phyloP scores from a whole-genome alignment of 164 flowering plant genomes.

The Nymphaea thermarum region DNA sequence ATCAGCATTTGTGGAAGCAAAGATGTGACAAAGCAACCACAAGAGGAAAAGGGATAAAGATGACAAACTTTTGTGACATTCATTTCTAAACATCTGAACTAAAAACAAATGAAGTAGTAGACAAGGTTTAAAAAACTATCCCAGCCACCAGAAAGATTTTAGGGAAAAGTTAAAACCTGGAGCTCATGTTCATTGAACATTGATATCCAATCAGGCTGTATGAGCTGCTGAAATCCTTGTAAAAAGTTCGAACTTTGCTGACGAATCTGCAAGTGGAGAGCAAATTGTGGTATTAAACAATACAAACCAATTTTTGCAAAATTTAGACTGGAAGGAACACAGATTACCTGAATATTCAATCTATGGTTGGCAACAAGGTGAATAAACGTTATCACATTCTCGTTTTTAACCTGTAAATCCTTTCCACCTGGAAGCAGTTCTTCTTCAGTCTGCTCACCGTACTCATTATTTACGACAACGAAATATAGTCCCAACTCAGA shows the following conservation, averaged over 20 bases:
- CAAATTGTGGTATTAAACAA: neutral
- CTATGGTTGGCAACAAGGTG: slow-evolving; percentile 89
- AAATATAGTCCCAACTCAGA: slow-evolving; percentile 83
- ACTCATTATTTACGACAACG: slow-evolving; percentile 87
- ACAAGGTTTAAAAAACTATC: too few species aligned
- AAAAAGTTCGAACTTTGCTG: slow-evolving; percentile 89
- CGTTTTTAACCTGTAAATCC: slow-evolving; percentile 73
- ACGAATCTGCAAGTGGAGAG: slow-evolving; percentile 46
- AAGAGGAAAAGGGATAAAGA: too few species aligned
- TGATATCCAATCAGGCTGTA: slow-evolving; percentile 85
- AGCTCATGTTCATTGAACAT: slow-evolving; percentile 99
- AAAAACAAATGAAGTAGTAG: too few species aligned
- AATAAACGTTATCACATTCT: slow-evolving; percentile 76
- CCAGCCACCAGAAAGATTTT: too few species aligned
- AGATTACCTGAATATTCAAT: slow-evolving; percentile 68
- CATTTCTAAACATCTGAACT: neutral
- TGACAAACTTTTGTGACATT: too few species aligned
- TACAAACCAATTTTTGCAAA: neutral
- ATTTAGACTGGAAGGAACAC: neutral
- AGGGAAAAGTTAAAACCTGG: slow-evolving; percentile 38
- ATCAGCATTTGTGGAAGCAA: too few species aligned
- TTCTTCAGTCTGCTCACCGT: slow-evolving; percentile 92
- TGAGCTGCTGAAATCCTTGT: slow-evolving; percentile 90
- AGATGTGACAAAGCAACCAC: too few species aligned
- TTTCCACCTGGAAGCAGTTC: slow-evolving; percentile 85